These are phyloP conservation scores for Metarhizium guizhouense DNA, from an alignment of 2,329 filamentous ascomycete genomes.

Conservation along the genomic window DNA sequence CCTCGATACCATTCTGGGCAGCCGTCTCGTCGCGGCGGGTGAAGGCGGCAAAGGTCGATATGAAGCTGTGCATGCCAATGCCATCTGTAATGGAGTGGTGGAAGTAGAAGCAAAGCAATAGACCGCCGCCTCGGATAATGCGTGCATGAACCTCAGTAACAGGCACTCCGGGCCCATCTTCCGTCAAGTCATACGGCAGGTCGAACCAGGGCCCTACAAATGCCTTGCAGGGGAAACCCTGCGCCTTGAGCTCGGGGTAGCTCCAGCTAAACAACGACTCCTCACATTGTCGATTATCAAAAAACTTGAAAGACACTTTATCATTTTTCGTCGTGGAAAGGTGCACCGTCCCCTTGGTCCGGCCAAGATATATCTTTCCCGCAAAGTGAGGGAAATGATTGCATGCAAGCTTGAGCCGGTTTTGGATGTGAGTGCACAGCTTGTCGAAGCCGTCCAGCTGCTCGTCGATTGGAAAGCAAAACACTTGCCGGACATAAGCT, in stretches of 20 bases:
- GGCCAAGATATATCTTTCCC: conserved; percentile 15
- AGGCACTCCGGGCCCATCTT: conserved; percentile 18
- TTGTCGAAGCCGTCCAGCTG: not conserved
- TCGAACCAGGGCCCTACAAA: conserved; percentile 20
- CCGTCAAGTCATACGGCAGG: conserved; percentile 3
- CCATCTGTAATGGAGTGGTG: conserved; percentile 35
- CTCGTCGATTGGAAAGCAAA: conserved; percentile 8
- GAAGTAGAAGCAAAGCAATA: conserved; percentile 30
- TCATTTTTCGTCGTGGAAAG: conserved; percentile 10
- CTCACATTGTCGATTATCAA: conserved; percentile 3
- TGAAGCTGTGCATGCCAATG: conserved; percentile 27
- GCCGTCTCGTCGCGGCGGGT: conserved; percentile 4
- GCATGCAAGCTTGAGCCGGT: conserved; percentile 8
- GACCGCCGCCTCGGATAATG: conserved; percentile 25
- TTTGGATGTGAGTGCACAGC: conserved; percentile 3
- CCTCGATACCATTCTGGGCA: not conserved
- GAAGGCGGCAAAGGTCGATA: conserved; percentile 28
- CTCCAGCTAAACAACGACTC: conserved; percentile 12
- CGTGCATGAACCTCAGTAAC: conserved; percentile 29
- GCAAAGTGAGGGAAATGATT: conserved; percentile 18
- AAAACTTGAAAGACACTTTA: conserved; percentile 13
- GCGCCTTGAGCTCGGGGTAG: conserved; percentile 17
- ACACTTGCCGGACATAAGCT: conserved; percentile 11
- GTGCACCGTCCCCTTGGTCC: conserved; percentile 10
- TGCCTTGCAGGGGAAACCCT: conserved; percentile 19